Percentiles rank a stretch among this genome's conserved stretches.
Conservation (phyloP, 1,139 yeast genomes). For the Debaryomyces coudertii region DNA sequence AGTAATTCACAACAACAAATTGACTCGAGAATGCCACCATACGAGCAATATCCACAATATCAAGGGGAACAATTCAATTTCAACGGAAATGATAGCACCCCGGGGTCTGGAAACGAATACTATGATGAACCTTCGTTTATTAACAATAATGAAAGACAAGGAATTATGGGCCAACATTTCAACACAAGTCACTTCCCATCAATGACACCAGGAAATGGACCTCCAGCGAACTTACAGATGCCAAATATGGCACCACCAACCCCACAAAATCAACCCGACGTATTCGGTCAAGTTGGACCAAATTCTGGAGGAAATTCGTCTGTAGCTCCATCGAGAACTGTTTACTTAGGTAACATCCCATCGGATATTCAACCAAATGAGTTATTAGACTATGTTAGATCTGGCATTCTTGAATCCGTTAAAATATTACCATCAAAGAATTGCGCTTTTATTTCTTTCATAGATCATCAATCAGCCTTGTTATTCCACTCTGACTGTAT, state of each 20-base stretch:
- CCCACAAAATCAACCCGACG: slow-evolving; percentile 10
- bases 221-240: slow-evolving; percentile 10
- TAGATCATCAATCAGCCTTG: slow-evolving; percentile 63
- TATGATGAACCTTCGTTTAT: slow-evolving; percentile 29
- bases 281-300: slow-evolving; percentile 9
- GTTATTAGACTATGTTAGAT: slow-evolving; percentile 83
- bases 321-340: slow-evolving; percentile 79
- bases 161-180: slow-evolving; percentile 9
- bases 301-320: slow-evolving; percentile 19
- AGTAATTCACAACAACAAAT: slow-evolving; percentile 2
- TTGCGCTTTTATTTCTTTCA: slow-evolving; percentile 64
- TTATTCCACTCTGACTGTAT: slow-evolving; percentile 65
- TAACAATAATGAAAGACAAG: slow-evolving; percentile 15
- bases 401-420: slow-evolving; percentile 85
- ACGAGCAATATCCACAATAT: slow-evolving; percentile 23
- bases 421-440: slow-evolving; percentile 58
- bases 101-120: slow-evolving; percentile 26
- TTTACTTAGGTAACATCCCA: slow-evolving; percentile 88
- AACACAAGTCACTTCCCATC: not conserved
- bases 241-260: slow-evolving; percentile 10
- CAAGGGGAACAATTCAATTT: slow-evolving; percentile 17
- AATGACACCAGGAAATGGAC: slow-evolving; percentile 7
- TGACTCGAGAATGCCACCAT: slow-evolving; percentile 10
- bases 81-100: slow-evolving; percentile 18
- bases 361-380: slow-evolving; percentile 79